phyloP scores from a whole-genome alignment of 306 rosid genomes.

The Mucuna pruriens region DNA sequence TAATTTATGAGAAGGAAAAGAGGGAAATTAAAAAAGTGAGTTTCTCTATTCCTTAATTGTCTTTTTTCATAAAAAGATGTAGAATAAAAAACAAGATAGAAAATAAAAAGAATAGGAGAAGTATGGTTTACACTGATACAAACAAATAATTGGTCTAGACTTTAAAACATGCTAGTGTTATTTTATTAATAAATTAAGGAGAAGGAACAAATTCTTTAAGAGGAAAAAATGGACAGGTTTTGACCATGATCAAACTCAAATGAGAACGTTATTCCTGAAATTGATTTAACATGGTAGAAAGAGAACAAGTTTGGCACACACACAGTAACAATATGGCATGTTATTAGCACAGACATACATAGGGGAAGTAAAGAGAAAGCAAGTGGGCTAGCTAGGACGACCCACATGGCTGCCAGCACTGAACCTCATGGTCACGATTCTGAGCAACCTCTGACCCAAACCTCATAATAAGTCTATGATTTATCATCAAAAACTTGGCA shows the following conservation, averaged over 20 bases:
- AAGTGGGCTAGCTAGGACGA: slow-evolving; percentile 30
- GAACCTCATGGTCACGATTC: slow-evolving; percentile 1
- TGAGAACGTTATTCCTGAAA: slow-evolving; percentile 17
- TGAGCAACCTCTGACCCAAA: slow-evolving; percentile 16
- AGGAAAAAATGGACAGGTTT: background rate
- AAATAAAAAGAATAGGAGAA: background rate
- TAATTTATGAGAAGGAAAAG: background rate
- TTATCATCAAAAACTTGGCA: background rate
- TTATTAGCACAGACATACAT: background rate
- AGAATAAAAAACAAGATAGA: background rate
- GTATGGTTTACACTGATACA: background rate
- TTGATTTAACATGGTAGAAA: slow-evolving; percentile 24
- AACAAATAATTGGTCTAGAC: background rate
- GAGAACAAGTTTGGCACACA: slow-evolving; percentile 23
- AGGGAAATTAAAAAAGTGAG: background rate
- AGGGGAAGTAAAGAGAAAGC: slow-evolving; percentile 9
- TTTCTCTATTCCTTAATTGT: background rate
- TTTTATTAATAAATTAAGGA: background rate
- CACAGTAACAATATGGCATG: slow-evolving; percentile 5
- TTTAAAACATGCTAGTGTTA: background rate
- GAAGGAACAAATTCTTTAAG: background rate
- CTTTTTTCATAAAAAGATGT: background rate
- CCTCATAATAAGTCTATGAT: background rate
- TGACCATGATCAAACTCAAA: slow-evolving; percentile 36
- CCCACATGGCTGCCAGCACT: slow-evolving; percentile 43